These are phyloP conservation scores for Kwoniella shandongensis DNA, from an alignment of 768 basidiomycete genomes.

Conservation along the genomic window DNA sequence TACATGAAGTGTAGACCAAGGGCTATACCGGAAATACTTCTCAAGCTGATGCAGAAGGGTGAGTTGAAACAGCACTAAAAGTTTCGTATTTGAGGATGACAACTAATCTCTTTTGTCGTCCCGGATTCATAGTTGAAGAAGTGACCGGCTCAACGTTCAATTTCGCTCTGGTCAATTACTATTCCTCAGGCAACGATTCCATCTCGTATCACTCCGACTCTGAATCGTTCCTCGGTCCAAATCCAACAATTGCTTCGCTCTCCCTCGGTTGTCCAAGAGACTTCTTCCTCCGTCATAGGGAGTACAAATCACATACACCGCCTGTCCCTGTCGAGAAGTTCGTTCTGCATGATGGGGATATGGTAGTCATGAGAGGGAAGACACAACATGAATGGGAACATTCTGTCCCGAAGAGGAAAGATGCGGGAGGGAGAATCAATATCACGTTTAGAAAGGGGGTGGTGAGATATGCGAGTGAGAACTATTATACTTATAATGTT, in stretches of 20 bases:
- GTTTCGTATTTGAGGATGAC: background rate
- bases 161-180: conserved; percentile 52
- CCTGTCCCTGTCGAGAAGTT: conserved; percentile 43
- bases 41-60: conserved; percentile 41
- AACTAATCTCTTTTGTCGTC: background rate
- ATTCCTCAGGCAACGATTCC: conserved; percentile 48
- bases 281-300: conserved; percentile 50
- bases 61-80: too few relatives aligned
- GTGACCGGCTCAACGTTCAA: conserved; percentile 51
- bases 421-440: conserved; percentile 51
- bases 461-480: conserved; percentile 48
- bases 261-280: conserved; percentile 48
- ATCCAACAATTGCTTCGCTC: conserved; percentile 53
- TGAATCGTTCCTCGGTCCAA: conserved; percentile 49
- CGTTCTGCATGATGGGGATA: conserved; percentile 43
- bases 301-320: conserved; percentile 29
- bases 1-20: conserved; percentile 48
- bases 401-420: conserved; percentile 50
- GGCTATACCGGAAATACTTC: conserved; percentile 47
- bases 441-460: conserved; percentile 53
- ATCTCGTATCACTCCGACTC: conserved; percentile 52
- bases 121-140: conserved; percentile 39
- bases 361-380: conserved; percentile 52
- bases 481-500: conserved; percentile 51
- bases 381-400: conserved; percentile 54